Evolutionary conservation across 2,329 filamentous ascomycete genomes (phyloP).

Genomic region (Scopulariopsis brevicaulis): DNA sequence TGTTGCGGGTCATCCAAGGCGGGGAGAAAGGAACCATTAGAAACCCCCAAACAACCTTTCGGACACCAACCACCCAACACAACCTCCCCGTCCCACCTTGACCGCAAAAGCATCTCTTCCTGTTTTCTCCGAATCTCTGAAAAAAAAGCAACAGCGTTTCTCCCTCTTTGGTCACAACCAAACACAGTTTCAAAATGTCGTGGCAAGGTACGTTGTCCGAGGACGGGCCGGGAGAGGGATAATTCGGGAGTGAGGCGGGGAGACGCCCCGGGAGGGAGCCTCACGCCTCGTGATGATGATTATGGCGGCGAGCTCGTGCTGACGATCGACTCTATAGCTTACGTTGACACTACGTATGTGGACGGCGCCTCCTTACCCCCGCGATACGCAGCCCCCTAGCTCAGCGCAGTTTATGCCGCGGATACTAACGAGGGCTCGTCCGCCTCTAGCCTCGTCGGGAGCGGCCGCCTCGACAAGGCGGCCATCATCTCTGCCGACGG

Average conservation of each 20-base stretch:
- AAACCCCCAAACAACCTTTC: background rate
- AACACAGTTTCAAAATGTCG: constrained; percentile 37
- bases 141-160: background rate
- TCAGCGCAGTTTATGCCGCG: constrained; percentile 7
- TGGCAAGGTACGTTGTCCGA: constrained; percentile 52
- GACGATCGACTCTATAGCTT: constrained; percentile 23
- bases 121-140: background rate
- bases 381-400: background rate
- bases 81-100: background rate
- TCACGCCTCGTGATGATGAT: too few relatives aligned
- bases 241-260: constrained; percentile 16
- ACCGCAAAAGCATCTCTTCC: background rate
- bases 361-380: background rate
- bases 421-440: background rate
- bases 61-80: background rate
- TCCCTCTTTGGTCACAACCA: background rate
- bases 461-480: constrained; percentile 69
- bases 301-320: constrained; percentile 9
- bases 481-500: constrained; percentile 75
- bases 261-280: background rate
- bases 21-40: background rate
- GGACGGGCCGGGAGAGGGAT: constrained; percentile 6
- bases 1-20: constrained; percentile 5
- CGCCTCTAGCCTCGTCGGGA: constrained; percentile 60
- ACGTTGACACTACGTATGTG: constrained; percentile 38